Evolutionary conservation across 371 early-diverging fungal genomes (phyloP), one percentile per base, ranked within the genome.

Genomic region (Mucor irregularis): DNA sequence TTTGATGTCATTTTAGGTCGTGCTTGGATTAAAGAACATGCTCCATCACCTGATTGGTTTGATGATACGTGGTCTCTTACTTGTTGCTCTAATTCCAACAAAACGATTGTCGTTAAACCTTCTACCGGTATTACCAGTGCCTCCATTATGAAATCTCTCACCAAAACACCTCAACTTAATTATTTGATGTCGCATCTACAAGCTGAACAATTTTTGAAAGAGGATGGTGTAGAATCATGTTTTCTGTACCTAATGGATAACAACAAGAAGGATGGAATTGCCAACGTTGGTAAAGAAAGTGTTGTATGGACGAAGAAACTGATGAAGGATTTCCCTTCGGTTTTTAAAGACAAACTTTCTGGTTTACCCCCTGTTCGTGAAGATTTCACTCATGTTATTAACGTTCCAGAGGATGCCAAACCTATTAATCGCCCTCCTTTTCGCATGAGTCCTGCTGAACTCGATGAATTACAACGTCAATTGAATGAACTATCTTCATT

Each of bases 401-500:
- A 65, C n/a, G 47, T 46, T n/a, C 35, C 43, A 3, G 49, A 34
- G 3, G 31, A 50, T 46, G 39, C 51, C 0, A 28, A 30, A 13
- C 57, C 49, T 5, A 31, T 50, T 1, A 45, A 24, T 26, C 13
- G 28, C 16, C 37, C 34, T 11, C 37, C 61, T 0, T 69, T 61
- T 53, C 53, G 53, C 16, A 58, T 69, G 51, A 64, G 63, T 14
- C 65, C 61, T 5, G 30, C 45, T 2, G 68, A 74, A 37, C 31
- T 67, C 25, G 62, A 68, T 17, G 71, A 67, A 35, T 50, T 79
- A n/a, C 56, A 51, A 11, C 45, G 45, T 4, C 73, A 75, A 49
- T 10, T 79, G 1, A 46, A 64, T 8, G 47, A 67, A 22, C 49
- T 71, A 2, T 37, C 68, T 0, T 5, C 51, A 17, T 6, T 58